Base-by-base conservation (phyloP, 164 flowering plant genomes). In the Houttuynia cordata region DNA sequence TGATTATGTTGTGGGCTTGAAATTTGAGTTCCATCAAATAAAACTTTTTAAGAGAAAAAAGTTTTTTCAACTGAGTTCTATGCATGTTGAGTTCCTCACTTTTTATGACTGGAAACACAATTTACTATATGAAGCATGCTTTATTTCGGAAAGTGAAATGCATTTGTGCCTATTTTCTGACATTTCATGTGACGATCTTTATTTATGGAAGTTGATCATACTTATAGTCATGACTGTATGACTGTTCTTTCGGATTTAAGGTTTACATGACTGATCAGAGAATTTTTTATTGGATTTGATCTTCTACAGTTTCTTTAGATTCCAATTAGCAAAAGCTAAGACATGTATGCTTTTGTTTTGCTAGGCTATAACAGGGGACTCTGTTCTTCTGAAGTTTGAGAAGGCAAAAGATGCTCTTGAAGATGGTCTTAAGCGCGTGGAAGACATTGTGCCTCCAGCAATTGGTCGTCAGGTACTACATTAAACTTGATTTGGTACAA, bases 311-410 rank as follows among this genome's bases (percentile, higher is more conserved):
- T 30, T 30, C 2, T 30, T 30, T 30, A 6, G 37, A 30, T 30
- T 30, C 37, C 2, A 30, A 30, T 30, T 30, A 30, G 37, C 37
- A 30, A 30, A 30, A 30, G 37, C 37, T 30, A 2, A 30, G 37
- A 30, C 37, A 30, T 30, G 37, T 30, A 6, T 30, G 37, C 12
- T 17, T 45, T 45, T 45, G 49, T 10, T 45, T 45, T 58, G 62
- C 57, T 68, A 92, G 98, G 98, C 97, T 66, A 89, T 90, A 67
- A 92, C 98, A 19, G 94, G 90, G 57, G 97, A 92, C 70, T 87
- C 98, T 49, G 80, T 90, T 49, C 82, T 81, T 72, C 59, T 70
- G 54, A 92, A 92, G 66, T 92, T 92, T 74, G 98, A 90, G 72
- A 92, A 83, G 75, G 91, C 86, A 47, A 81, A 76, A 74, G 69